Evolutionary conservation across 352 stramenopile species (phyloP).

Genomic region (Peronosclerospora sorghi): DNA sequence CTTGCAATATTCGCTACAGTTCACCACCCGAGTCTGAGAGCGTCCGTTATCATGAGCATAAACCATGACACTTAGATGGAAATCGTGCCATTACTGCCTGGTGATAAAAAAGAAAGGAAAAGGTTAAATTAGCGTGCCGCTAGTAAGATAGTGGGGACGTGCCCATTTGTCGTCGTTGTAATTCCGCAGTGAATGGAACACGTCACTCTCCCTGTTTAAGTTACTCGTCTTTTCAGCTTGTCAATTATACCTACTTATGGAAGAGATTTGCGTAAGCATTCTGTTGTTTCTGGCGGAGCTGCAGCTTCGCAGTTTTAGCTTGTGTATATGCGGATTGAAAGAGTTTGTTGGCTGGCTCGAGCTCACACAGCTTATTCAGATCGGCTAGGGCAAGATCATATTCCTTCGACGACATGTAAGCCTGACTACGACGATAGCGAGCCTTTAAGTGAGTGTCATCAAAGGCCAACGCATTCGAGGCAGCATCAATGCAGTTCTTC

Average conservation of each 20-base stretch:
- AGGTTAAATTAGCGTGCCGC: constrained; percentile 8
- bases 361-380: constrained; percentile 21
- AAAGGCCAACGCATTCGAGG: constrained; percentile 29
- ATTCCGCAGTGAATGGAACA: constrained; percentile 26
- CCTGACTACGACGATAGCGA: constrained; percentile 54
- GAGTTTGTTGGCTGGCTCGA: constrained; percentile 37
- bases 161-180: constrained; percentile 11
- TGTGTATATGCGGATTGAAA: constrained; percentile 25
- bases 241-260: constrained; percentile 6
- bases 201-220: constrained; percentile 54
- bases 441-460: constrained; percentile 48
- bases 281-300: constrained; percentile 32
- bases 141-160: constrained; percentile 29
- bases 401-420: constrained; percentile 37
- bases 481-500: constrained; percentile 38
- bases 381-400: constrained; percentile 48
- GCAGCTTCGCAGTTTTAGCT: constrained; percentile 19
- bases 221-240: not conserved
- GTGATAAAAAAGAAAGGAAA: constrained; percentile 8
- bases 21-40: constrained; percentile 5
- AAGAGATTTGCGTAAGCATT: constrained; percentile 29
- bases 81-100: constrained; percentile 5
- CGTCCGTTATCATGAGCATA: constrained; percentile 2
- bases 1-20: constrained; percentile 11
- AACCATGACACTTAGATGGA: no score